These are phyloP conservation scores for Macrocystidia cucumis DNA, from an alignment of 1,284 basidiomycete genomes.

Conservation along the genomic window DNA sequence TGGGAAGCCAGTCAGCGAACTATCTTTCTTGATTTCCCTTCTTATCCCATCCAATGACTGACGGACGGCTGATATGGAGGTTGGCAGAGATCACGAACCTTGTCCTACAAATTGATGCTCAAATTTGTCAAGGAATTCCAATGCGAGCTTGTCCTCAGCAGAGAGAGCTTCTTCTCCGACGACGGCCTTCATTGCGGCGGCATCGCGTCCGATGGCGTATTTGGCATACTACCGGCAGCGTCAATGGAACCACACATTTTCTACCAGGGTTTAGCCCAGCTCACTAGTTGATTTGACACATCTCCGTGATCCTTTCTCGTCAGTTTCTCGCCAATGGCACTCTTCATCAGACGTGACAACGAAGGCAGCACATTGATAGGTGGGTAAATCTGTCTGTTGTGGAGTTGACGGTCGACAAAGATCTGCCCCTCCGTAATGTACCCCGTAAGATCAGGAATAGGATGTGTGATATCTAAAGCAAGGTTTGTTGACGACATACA, in stretches of 20 bases:
- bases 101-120: constrained; percentile 94
- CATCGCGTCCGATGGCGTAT: constrained; percentile 96
- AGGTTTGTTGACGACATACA: constrained; percentile 12
- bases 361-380: constrained; percentile 99
- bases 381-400: constrained; percentile 97
- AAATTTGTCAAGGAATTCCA: constrained; percentile 93
- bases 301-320: constrained; percentile 98
- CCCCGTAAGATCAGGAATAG: constrained; percentile 98
- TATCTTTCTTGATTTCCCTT: constrained; percentile 1
- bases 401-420: constrained; percentile 92
- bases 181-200: constrained; percentile 98
- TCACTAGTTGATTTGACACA: constrained; percentile 93
- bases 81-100: constrained; percentile 44
- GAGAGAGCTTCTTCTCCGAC: constrained; percentile 98
- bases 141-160: constrained; percentile 86
- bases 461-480: constrained; percentile 91
- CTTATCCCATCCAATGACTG: too few relatives aligned
- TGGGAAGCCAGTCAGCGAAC: constrained; percentile 21
- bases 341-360: constrained; percentile 99
- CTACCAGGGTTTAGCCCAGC: constrained; percentile 20
- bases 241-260: constrained; percentile 10
- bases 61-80: too few relatives aligned
- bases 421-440: constrained; percentile 99
- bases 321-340: constrained; percentile 95
- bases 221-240: constrained; percentile 72